A percentile compares a stretch with the other conserved stretches of the same genome.
These are phyloP conservation scores for Chrysanthemum seticuspe DNA, from an alignment of 129 eudicot genomes.

Conservation along the genomic window DNA sequence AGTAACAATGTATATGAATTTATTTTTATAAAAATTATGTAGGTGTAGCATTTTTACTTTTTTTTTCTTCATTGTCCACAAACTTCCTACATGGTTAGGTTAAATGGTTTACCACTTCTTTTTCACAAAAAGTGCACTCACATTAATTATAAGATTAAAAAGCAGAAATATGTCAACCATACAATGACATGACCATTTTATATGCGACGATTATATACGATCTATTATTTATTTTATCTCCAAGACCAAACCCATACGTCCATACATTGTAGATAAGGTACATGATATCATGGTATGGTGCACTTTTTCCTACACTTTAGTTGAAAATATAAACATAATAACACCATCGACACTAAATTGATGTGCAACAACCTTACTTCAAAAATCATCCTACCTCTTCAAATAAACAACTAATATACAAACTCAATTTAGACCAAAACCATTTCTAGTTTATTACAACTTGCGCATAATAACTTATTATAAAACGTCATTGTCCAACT, in stretches of 20 bases:
- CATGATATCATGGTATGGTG: neutral
- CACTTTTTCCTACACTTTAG: neutral
- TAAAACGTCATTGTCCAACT: conserved; percentile 9
- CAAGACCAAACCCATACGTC: neutral
- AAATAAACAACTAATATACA: neutral
- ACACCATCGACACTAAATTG: conserved; percentile 2
- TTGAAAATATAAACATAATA: neutral
- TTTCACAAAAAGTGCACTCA: too few relatives aligned
- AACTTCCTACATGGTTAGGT: too few relatives aligned
- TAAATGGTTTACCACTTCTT: too few relatives aligned
- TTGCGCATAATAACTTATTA: neutral
- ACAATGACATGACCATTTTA: too few relatives aligned
- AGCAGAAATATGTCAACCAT: too few relatives aligned
- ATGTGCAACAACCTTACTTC: neutral
- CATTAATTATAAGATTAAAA: too few relatives aligned
- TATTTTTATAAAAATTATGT: too few relatives aligned
- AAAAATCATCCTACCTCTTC: conserved; percentile 1
- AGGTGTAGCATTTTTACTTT: too few relatives aligned
- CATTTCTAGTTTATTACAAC: neutral
- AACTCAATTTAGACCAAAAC: neutral
- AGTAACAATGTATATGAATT: too few relatives aligned
- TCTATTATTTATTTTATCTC: conserved; percentile 4
- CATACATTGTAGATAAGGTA: conserved; percentile 25
- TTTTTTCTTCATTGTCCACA: too few relatives aligned
- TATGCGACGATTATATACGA: too few relatives aligned